Base-by-base conservation (phyloP, 2,329 filamentous ascomycete genomes). In the Periconia sp. region DNA sequence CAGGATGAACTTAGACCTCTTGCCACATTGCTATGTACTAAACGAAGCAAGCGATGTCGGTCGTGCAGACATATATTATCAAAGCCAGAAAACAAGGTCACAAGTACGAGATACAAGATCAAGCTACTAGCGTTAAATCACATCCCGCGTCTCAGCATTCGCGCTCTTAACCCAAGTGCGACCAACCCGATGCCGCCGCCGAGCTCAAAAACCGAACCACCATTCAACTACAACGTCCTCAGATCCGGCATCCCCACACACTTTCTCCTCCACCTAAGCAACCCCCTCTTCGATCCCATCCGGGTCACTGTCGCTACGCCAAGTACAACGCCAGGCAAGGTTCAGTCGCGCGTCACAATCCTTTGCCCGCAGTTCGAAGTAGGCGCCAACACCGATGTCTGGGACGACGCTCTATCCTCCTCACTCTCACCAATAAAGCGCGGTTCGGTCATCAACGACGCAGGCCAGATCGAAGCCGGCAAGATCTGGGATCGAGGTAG, bases 401-500 rank as follows among this genome's bases (percentile, higher is more conserved):
- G 88, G 87, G 92, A 97, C 59, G 94, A 97, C 64, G 92, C 92
- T 0, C 78, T 96, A 9, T 65, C 82, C 2, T 61, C 69, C 37
- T 59, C 69, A 35, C 52, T 63, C 55, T 71, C 65, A 66, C 66
- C 65, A 68, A 63, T 54, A 63, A 57, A 49, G 25, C 59, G 55
- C 34, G 54, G 54, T 18, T 56, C 59, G 2, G 43, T 56, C 19
- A 44, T 52, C 21, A 59, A 56, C 21, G 53, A 58, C 1, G 54
- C 61, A 22, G 57, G 57, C 3, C 58, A 63, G 12, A 83, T 88
- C 12, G 91, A 95, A 69, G 89, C 89, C 0, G 94, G 92, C 38
- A 97, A 97, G 72, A 85, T 97, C n/a, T 99, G 90, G 88, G 92
- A 96, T 52, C 83, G 86, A 40, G 92, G 92, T 0, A 80, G 92